A percentile compares a stretch with the other conserved stretches of the same genome.
These are phyloP conservation scores for Ceratocystis diversiconidia DNA, from an alignment of 2,329 filamentous ascomycete species.

Conservation along the genomic window DNA sequence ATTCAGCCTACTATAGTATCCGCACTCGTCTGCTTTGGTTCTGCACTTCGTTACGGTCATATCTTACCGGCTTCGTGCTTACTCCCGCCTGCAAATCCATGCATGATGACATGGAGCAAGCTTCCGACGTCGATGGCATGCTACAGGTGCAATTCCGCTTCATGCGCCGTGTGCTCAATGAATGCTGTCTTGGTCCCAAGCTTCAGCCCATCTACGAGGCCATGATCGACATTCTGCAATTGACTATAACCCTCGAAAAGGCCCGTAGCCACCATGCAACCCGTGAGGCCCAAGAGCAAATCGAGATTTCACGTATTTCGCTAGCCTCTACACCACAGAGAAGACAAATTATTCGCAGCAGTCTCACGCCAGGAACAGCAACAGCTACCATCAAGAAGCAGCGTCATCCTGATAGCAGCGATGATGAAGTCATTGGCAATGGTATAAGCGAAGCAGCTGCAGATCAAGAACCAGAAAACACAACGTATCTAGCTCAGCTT, in stretches of 20 bases:
- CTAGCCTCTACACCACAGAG: slow-evolving; percentile 26
- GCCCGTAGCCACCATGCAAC: slow-evolving; percentile 32
- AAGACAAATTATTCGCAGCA: background rate
- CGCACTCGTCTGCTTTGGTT: slow-evolving; percentile 66
- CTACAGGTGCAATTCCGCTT: slow-evolving; percentile 53
- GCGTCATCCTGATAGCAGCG: slow-evolving; percentile 19
- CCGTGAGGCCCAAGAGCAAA: slow-evolving; percentile 27
- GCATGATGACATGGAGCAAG: slow-evolving; percentile 39
- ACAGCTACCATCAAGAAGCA: slow-evolving; percentile 9
- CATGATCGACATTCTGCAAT: slow-evolving; percentile 61
- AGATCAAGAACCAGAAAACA: slow-evolving; percentile 24
- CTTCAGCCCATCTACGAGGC: slow-evolving; percentile 57
- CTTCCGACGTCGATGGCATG: slow-evolving; percentile 71
- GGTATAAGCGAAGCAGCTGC: slow-evolving; percentile 28
- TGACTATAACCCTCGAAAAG: slow-evolving; percentile 56
- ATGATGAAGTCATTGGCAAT: slow-evolving; percentile 16
- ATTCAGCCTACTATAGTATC: slow-evolving; percentile 42
- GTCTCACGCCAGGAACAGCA: slow-evolving; percentile 8
- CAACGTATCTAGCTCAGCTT: slow-evolving; percentile 39
- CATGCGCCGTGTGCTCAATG: slow-evolving; percentile 46
- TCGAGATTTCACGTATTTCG: slow-evolving; percentile 30
- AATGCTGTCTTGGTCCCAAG: slow-evolving; percentile 54
- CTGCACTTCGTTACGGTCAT: slow-evolving; percentile 56
- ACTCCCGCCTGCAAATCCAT: slow-evolving; percentile 45
- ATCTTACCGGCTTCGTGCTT: slow-evolving; percentile 61